Base-by-base conservation (phyloP, 495 filamentous ascomycete genomes). In the Neurospora hispaniola region DNA sequence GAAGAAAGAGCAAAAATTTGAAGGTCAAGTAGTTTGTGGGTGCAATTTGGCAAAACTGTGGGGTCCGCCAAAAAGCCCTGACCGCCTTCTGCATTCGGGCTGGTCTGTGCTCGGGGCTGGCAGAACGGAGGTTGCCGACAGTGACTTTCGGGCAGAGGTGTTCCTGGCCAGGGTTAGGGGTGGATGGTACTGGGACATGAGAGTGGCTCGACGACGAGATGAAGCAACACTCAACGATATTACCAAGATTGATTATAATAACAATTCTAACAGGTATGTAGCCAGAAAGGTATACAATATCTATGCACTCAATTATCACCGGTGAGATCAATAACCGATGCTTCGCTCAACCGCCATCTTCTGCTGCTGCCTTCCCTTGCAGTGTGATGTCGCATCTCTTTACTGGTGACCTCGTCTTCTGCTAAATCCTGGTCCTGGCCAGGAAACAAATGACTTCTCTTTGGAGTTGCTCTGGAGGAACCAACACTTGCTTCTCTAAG, bases 291-390 rank as follows among this genome's bases (percentile, higher is more conserved):
- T 18, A 35, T 35, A 66, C 27, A 66, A 9, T 42, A 27, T 41
- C 59, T 39, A 42, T 20, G 16, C 2, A 70, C 40, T 73, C 38
- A 81, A 72, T 83, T 78, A 23, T 79, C 80, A 6, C 76, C 80
- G 14, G 84, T 85, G 48, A 85, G 71, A 71, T 85, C 84, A 31
- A 85, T 73, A 72, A 81, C 74, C 9, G 75, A 75, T 14, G 84
- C 70, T 38, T 84, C 84, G 69, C 82, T 83, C 54, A 66, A 42
- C 35, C 81, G 77, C 80, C 79, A 84, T 0, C 74, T 76, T 46
- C 73, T 70, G 10, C 72, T 20, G 23, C 48, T 70, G 23, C 59
- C 70, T 18, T 38, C 31, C 8, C 71, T 75, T 27, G 11, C 12
- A 38, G 62, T n/a, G 18, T 18, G 59, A 43, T 20, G 54, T 5